Evolutionary conservation across 768 basidiomycete genomes (phyloP).

Genomic region (Xerocomus brunneocitrinus): DNA sequence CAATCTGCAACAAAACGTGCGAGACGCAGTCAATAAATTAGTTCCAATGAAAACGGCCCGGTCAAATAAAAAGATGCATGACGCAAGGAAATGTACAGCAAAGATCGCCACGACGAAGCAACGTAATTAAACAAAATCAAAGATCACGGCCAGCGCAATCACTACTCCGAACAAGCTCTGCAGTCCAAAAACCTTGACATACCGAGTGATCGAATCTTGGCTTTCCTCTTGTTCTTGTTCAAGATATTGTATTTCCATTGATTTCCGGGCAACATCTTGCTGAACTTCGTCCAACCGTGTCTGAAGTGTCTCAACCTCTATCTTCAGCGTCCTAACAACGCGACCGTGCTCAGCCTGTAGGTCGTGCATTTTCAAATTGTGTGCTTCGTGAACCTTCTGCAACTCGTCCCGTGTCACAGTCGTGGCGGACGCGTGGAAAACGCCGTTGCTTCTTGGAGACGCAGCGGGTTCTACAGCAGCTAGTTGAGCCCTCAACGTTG

Average conservation of each 20-base stretch:
- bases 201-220: conserved; percentile 74
- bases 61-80: conserved; percentile 13
- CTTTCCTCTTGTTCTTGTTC: conserved; percentile 77
- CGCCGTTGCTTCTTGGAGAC: conserved; percentile 55
- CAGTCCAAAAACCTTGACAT: conserved; percentile 57
- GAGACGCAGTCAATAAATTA: conserved; percentile 36
- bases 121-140: conserved; percentile 43
- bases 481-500: conserved; percentile 55
- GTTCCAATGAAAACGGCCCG: conserved; percentile 16
- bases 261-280: conserved; percentile 60
- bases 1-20: conserved; percentile 45
- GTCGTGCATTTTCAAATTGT: conserved; percentile 76
- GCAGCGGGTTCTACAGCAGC: conserved; percentile 42
- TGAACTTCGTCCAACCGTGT: conserved; percentile 50
- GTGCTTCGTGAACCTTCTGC: conserved; percentile 75
- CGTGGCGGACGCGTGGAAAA: conserved; percentile 33
- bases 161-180: conserved; percentile 52
- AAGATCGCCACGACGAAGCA: conserved; percentile 10
- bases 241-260: conserved; percentile 77
- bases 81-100: conserved; percentile 19
- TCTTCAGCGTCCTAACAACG: conserved; percentile 45
- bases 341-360: conserved; percentile 65
- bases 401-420: conserved; percentile 71
- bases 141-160: conserved; percentile 52
- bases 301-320: conserved; percentile 53